Base-by-base conservation (phyloP, 495 filamentous ascomycete species). In the Parathielavia hyrcaniae region DNA sequence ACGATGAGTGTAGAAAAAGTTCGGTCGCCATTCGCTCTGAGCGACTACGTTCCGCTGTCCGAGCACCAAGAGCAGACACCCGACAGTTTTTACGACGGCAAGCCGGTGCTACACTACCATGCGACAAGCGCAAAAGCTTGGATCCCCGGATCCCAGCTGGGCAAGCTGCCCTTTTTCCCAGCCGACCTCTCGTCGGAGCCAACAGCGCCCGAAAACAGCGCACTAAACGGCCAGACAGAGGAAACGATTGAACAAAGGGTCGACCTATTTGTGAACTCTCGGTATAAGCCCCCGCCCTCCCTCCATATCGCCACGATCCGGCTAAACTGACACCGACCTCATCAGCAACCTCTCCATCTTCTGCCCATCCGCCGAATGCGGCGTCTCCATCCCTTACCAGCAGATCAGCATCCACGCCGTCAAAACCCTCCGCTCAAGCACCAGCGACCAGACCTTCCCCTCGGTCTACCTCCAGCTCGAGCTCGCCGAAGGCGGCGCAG, bases 51-150 rank as follows among this genome's bases (percentile, higher is more conserved):
- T 26, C 78, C 84, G 11, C 80, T 98, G 45, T 75, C 80, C 17
- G 84, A 86, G 55, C 89, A 96, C 72, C 89, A 95, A 68, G 83
- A 86, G 30, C 84, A 85, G 59, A 98, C 93, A 10, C 93, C 93
- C 0, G 70, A 75, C 50, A 90, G 86, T 32, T 98, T 97, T 79
- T 86, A 84, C 71, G 79, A 79, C 65, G 86, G 82, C 11, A 87
- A 86, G 55, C 83, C 91, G 13, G 80, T 98, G 35, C 83, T 97
- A 0, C 80, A 97, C 75, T 86, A 85, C 72, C 86, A 86, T 65
- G 79, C 75, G 60, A 67, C 80, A 48, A 75, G 76, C 63, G 81
- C 85, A 66, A 86, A 84, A 47, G 79, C 90, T 71, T 58, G 75
- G 85, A 59, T 72, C 62, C 62, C 72, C 38, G 60, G 67, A 61